Base-by-base conservation (phyloP, 305 asterid species). In the Coffea humblotiana region DNA sequence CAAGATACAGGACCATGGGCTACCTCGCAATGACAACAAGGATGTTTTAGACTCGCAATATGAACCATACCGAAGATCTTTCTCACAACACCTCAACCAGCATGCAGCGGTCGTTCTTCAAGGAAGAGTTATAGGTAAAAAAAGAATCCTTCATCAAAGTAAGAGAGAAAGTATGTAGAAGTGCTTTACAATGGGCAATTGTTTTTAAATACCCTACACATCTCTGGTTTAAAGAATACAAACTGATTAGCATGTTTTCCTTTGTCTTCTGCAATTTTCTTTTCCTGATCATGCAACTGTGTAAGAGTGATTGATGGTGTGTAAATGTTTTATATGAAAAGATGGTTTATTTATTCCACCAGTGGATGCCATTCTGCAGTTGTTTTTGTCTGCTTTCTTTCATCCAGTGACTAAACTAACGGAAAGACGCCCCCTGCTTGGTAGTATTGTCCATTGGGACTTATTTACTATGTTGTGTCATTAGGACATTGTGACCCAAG, bases 51-150 rank as follows among this genome's bases (percentile, higher is more conserved):
- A 96, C 14, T 54, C 97, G 68, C 98, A 91, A 82, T 91, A 93
- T 84, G 98, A 90, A 86, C 98, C 98, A 54, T 96, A 82, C 84
- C 89, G 89, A 79, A 88, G 94, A 85, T 94, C 98, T 71, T 91
- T 96, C 80, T 85, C 94, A 12, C 98, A 93, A 89, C 89, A 93
- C 83, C 90, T 96, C 81, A 96, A 96, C 85, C 98, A 89, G 90
- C 99, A 96, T 83, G 94, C 97, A 69, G 94, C 99, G 40, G 98
- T 94, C 84, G 99, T 96, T 86, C 98, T 96, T 82, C 97, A 91
- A 85, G 99, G 99, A 90, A 92, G 99, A 90, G 83, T 89, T 85
- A 86, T 94, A 77, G 98, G 99, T 96, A 80, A 40, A 66, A 54
- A 64, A 40, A 40, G 3, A 40, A 40, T 29, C 79, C 64, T 70